Evolutionary conservation across 805 yeast genomes (phyloP).

Genomic region (Lachancea thermotolerans): DNA sequence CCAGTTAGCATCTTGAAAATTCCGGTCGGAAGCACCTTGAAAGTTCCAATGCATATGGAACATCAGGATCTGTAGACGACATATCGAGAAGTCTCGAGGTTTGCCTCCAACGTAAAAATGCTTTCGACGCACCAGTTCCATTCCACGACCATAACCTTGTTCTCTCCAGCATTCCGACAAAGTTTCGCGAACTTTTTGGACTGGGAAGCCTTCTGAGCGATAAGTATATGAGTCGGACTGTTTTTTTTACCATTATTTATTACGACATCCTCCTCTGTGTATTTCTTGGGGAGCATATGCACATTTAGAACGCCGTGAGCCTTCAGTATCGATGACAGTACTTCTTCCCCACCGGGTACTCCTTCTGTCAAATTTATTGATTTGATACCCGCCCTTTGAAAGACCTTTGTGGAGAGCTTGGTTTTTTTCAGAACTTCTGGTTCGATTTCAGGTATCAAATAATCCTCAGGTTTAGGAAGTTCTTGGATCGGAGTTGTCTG

Average conservation of each 20-base stretch:
- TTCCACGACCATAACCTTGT: slow-evolving; percentile 21
- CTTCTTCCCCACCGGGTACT: slow-evolving; percentile 25
- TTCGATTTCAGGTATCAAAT: slow-evolving; percentile 32
- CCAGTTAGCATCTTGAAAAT: background rate
- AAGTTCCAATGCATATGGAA: no score
- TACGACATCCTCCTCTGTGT: slow-evolving; percentile 14
- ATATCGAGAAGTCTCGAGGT: slow-evolving; percentile 3
- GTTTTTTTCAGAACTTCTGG: slow-evolving; percentile 18
- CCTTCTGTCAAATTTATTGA: slow-evolving; percentile 22
- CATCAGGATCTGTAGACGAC: slow-evolving; percentile 7
- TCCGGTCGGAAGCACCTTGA: background rate
- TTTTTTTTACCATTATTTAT: slow-evolving; percentile 8
- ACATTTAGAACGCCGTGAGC: slow-evolving; percentile 24
- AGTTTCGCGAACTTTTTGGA: slow-evolving; percentile 22
- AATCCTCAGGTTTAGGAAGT: slow-evolving; percentile 23
- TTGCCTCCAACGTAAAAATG: slow-evolving; percentile 22
- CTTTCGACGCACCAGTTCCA: slow-evolving; percentile 32
- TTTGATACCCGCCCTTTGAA: slow-evolving; percentile 20
- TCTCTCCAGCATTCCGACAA: slow-evolving; percentile 6
- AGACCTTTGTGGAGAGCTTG: slow-evolving; percentile 16
- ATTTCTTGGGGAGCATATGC: slow-evolving; percentile 17
- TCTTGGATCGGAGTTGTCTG: slow-evolving; percentile 11
- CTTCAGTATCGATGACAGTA: slow-evolving; percentile 21
- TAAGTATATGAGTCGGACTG: slow-evolving; percentile 18
- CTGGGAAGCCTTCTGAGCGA: slow-evolving; percentile 27